These are phyloP conservation scores for Cordyceps cicadae DNA, from an alignment of 2,329 filamentous ascomycete genomes.

Conservation along the genomic window DNA sequence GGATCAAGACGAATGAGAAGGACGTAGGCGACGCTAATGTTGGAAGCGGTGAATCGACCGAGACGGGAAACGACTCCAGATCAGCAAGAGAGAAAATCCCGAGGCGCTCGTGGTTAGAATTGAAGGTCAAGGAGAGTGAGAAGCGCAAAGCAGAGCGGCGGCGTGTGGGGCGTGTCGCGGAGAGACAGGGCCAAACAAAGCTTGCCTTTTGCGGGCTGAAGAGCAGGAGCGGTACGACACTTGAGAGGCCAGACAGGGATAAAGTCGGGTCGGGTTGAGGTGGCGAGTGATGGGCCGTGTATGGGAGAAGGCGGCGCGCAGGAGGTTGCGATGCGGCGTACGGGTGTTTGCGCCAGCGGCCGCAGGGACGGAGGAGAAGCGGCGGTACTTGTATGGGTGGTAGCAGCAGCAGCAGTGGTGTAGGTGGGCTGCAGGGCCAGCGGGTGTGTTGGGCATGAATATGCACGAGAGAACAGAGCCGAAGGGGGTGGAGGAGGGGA, in stretches of 20 bases:
- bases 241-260: background rate
- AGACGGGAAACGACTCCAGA: background rate
- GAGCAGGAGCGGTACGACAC: constrained; percentile 5
- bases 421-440: constrained; percentile 4
- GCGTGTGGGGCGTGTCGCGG: constrained; percentile 7
- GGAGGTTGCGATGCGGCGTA: constrained; percentile 9
- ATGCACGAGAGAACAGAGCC: constrained; percentile 4
- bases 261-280: constrained; percentile 2
- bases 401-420: background rate
- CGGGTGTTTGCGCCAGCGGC: constrained; percentile 9
- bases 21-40: background rate
- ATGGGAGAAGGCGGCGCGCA: constrained; percentile 1
- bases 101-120: constrained; percentile 6
- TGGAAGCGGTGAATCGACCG: constrained; percentile 1
- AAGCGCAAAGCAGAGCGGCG: constrained; percentile 8
- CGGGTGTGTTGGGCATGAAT: constrained; percentile 10
- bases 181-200: constrained; percentile 8
- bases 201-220: constrained; percentile 8
- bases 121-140: background rate
- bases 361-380: constrained; percentile 1
- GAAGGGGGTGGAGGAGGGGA: background rate
- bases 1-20: background rate
- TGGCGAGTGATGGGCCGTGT: constrained; percentile 1
- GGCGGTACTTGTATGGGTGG: constrained; percentile 6
- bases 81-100: background rate